Base-by-base conservation (phyloP, 2,329 filamentous ascomycete genomes). In the Corniculantispora saksenae region DNA sequence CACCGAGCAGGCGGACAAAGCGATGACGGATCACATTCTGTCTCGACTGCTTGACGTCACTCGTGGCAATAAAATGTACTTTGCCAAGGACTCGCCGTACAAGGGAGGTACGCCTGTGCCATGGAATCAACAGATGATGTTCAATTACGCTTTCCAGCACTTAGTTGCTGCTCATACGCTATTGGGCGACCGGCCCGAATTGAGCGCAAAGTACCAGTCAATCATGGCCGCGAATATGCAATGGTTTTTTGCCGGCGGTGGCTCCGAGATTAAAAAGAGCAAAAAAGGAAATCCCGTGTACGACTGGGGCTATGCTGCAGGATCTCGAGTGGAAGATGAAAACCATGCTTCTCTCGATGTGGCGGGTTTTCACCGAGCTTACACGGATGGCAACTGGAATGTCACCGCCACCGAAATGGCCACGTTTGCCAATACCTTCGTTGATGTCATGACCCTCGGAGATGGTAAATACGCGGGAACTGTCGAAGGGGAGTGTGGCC, bases 101-200 rank as follows among this genome's bases (percentile, higher is more conserved):
- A 59, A 59, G n/a, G 56, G 56, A 3, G 56, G 56, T 9, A 47
- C 40, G 1, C 23, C 56, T 3, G 56, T 59, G 23, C 56, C 56
- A 2, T 59, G 56, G 56, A 59, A 59, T 21, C 56, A 59, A 25
- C 56, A 59, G 8, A 59, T 59, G 56, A 48, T 48, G 56, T 59
- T 59, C 27, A 59, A 47, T 25, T 48, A 59, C 32, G 56, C 56
- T 25, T 59, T 59, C 29, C 56, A 59, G 12, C 38, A 59, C 10
- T 40, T 59, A 6, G 56, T 59, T 19, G 56, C 40, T 4, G 56
- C 56, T 2, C 56, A 59, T 25, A 6, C 27, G 3, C 7, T 59
- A 23, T 40, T 59, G 3, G 56, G 56, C 38, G 56, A 59, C 56
- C 23, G 48, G 10, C 1, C 56, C 2, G 40, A 27, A 6, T 23